Base-by-base conservation (phyloP, 139 green algal genomes). In the Ostreobium quekettii region DNA sequence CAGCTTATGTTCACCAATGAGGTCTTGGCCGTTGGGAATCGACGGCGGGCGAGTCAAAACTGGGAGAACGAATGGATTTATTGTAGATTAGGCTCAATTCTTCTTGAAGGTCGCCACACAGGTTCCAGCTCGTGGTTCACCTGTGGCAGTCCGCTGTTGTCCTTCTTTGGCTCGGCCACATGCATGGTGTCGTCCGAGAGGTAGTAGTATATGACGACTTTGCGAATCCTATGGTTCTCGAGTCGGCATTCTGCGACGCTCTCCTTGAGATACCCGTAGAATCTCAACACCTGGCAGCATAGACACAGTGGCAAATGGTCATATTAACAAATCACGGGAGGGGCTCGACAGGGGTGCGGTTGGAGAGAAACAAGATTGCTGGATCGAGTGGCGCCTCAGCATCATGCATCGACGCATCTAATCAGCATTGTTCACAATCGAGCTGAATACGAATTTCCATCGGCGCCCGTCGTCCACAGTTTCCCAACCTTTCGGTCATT, bases 211-310 rank as follows among this genome's bases (percentile, higher is more conserved):
- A 98, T 70, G 28, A 90, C 74, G 31, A 93, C 82, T 62, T 87
- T 87, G 46, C 91, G 81, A 29, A 94, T 71, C 42, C 90, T 80
- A 70, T 84, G 82, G 58, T 90, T 85, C 71, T 93, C 88, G 60
- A 87, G 81, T 59, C 83, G 78, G 46, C 69, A 83, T 66, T 96
- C 84, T 1, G 74, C 74, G 19, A 97, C 88, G 1, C 49, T 47
- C 74, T 97, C 90, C 60, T 88, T 86, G 77, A 95, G 97, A 71
- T 89, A 96, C 30, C 80, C 90, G 70, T 81, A 95, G 81, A 93
- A 98, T 22, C 93, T 82, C 30, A 98, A 76, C 7, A 97, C 90
- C 88, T 96, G 30, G 53, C 46, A 71, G 33, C 42, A 57, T 6
- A 59, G 22, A 71, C 11, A n/a, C 36, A 28, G 36, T 28, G 59